phyloP scores from a whole-genome alignment of 108 stramenopile species.

The Fragilariopsis cylindrus region DNA sequence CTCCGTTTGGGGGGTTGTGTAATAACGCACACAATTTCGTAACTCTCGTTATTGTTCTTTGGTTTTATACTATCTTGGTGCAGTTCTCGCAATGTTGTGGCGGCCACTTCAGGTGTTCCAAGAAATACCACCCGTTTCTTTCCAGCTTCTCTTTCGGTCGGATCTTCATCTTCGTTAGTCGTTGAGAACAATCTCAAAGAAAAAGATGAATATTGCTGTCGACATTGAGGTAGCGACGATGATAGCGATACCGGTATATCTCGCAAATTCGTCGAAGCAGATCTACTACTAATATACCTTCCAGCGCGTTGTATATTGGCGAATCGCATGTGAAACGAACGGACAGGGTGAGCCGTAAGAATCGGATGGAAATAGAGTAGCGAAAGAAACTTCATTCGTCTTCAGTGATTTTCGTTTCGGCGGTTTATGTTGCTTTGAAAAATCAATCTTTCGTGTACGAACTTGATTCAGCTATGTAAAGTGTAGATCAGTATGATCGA shows the following conservation, averaged over 20 bases:
- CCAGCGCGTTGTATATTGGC: background rate
- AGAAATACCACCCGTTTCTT: constrained; percentile 89
- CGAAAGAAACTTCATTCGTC: background rate
- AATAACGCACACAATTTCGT: constrained; percentile 88
- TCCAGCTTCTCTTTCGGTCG: background rate
- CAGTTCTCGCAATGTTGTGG: constrained; percentile 76
- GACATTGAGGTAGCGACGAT: background rate
- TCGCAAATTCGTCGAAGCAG: background rate
- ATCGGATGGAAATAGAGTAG: background rate
- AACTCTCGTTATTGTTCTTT: constrained; percentile 38
- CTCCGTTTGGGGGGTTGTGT: constrained; percentile 91
- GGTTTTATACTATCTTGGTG: constrained; percentile 54
- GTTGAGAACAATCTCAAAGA: constrained; percentile 13
- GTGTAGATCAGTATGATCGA: too few species aligned
- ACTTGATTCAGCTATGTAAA: too few species aligned
- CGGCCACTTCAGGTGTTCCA: constrained; percentile 96
- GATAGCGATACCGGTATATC: background rate
- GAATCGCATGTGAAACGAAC: constrained; percentile 5
- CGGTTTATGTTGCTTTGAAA: background rate
- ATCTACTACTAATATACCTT: background rate
- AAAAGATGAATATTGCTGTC: background rate
- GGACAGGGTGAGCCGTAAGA: constrained; percentile 11
- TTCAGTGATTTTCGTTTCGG: background rate
- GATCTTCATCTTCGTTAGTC: background rate
- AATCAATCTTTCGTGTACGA: too few species aligned